Conservation (phyloP, 805 yeast genomes). For the Starmerella roubikii region DNA sequence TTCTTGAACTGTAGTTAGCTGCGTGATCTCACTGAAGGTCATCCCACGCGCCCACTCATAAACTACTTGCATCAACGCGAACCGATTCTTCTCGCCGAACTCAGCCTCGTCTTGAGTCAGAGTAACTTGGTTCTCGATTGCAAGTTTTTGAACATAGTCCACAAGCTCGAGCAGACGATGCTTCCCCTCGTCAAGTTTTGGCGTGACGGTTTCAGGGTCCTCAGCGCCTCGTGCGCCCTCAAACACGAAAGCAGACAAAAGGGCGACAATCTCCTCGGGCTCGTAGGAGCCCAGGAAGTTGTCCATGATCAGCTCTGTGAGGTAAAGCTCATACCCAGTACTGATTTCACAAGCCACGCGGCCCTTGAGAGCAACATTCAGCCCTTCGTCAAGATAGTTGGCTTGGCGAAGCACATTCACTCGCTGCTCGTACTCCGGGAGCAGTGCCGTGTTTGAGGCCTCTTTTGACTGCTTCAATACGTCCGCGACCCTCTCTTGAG, state of each 20-base stretch:
- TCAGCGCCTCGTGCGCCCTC: conserved; percentile 69
- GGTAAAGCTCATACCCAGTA: conserved; percentile 83
- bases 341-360: conserved; percentile 34
- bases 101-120: conserved; percentile 75
- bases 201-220: conserved; percentile 56
- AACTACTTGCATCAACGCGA: conserved; percentile 83
- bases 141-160: conserved; percentile 45
- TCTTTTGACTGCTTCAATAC: conserved; percentile 40
- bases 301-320: conserved; percentile 81
- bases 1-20: conserved; percentile 76
- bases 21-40: conserved; percentile 83
- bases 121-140: conserved; percentile 52
- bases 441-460: conserved; percentile 74
- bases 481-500: neutral
- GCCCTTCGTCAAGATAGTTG: conserved; percentile 62
- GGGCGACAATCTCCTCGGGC: conserved; percentile 93
- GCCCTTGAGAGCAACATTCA: conserved; percentile 51
- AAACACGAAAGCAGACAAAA: conserved; percentile 80
- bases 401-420: conserved; percentile 61
- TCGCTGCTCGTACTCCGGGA: conserved; percentile 91
- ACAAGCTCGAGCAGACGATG: conserved; percentile 58
- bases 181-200: conserved; percentile 54
- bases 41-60: conserved; percentile 97
- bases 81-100: conserved; percentile 69
- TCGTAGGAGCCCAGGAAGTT: conserved; percentile 87